Conservation (phyloP, 345 rosid genomes). For the Citrus mangshanensis region DNA sequence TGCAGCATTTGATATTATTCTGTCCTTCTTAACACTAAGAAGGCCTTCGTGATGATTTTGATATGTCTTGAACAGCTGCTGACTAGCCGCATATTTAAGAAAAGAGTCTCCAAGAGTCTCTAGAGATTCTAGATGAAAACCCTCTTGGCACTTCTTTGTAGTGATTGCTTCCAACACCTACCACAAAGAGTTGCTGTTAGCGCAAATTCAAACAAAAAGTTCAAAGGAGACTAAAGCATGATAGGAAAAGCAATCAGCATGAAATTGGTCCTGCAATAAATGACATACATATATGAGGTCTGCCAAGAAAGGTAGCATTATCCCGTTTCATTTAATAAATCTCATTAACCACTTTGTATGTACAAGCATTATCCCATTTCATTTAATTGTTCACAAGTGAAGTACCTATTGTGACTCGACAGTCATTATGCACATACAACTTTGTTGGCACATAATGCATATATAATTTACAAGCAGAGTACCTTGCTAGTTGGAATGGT, state of each 20-base stretch:
- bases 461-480: not conserved
- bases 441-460: not conserved
- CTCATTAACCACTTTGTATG: not conserved
- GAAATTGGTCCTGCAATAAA: not conserved
- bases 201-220: constrained; percentile 2
- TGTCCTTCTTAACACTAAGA: constrained; percentile 64
- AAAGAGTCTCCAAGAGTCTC: constrained; percentile 97
- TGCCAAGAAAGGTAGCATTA: not conserved
- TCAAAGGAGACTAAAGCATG: not conserved
- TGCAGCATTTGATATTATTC: constrained; percentile 58
- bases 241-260: not conserved
- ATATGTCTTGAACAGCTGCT: constrained; percentile 57
- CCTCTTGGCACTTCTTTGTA: constrained; percentile 73
- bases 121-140: constrained; percentile 75
- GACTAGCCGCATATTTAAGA: constrained; percentile 75
- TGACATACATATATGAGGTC: not conserved
- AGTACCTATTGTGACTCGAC: too few species aligned
- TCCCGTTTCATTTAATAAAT: too few species aligned
- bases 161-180: constrained; percentile 92
- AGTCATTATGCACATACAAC: not conserved
- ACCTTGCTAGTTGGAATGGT: constrained; percentile 81
- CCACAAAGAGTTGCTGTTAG: constrained; percentile 12
- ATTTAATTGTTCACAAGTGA: not conserved
- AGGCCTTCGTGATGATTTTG: constrained; percentile 72
- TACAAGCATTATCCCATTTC: not conserved